phyloP scores from a whole-genome alignment of 1,284 basidiomycete species.

The Stereum hirsutum region DNA sequence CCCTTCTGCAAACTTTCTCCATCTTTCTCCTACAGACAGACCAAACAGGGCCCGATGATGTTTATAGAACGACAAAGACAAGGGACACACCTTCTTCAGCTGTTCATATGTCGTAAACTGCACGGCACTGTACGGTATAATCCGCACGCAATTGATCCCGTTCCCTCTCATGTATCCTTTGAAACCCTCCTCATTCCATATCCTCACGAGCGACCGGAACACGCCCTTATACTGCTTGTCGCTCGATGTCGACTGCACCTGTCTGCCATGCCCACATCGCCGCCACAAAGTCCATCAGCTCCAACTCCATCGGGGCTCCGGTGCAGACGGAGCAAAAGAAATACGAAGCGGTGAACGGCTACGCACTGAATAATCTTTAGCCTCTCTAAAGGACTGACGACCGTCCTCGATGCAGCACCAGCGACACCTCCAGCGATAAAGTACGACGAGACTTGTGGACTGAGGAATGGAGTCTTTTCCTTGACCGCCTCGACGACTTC shows the following conservation, averaged over 20 bases:
- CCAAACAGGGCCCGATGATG: not conserved
- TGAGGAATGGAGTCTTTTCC: constrained; percentile 24
- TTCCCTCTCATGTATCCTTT: constrained; percentile 87
- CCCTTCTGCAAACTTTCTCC: no score
- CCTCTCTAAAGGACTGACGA: constrained; percentile 86
- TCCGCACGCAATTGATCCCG: constrained; percentile 89
- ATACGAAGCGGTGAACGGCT: no score
- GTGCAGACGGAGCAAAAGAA: constrained; percentile 9
- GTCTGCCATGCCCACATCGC: constrained; percentile 34
- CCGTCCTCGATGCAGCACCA: constrained; percentile 80
- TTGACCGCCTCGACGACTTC: constrained; percentile 7
- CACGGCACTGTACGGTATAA: constrained; percentile 80
- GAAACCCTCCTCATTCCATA: constrained; percentile 93
- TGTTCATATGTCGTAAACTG: constrained; percentile 92
- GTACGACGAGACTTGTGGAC: constrained; percentile 54
- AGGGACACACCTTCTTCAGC: constrained; percentile 61
- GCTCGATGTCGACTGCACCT: constrained; percentile 63
- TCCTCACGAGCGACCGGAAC: constrained; percentile 72
- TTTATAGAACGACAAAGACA: constrained; percentile 5
- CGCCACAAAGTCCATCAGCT: no score
- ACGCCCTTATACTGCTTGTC: constrained; percentile 74
- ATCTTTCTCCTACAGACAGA: no score
- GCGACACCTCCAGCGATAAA: constrained; percentile 75
- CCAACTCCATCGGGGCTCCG: no score
- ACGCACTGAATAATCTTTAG: constrained; percentile 90